These are phyloP conservation scores for Pythium monospermum DNA, from an alignment of 352 stramenopile genomes.

Conservation along the genomic window DNA sequence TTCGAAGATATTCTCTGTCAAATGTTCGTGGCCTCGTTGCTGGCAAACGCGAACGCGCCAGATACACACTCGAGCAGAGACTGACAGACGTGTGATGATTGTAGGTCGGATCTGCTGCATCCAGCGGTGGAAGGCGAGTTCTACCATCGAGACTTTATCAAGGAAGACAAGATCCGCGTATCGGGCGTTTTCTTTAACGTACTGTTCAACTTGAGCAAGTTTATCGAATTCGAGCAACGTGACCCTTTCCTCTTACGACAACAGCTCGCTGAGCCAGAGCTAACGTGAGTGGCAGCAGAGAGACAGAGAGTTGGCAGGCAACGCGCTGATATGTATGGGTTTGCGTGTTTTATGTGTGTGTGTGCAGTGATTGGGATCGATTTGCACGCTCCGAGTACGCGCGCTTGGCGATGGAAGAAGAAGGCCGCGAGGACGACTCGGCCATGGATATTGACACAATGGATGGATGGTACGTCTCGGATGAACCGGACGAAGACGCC, in stretches of 20 bases:
- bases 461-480: slow-evolving; percentile 85
- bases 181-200: slow-evolving; percentile 98
- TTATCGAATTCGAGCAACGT: slow-evolving; percentile 97
- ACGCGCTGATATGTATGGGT: no score
- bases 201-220: slow-evolving; percentile 99
- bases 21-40: slow-evolving; percentile 85
- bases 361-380: slow-evolving; percentile 93
- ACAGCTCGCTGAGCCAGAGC: slow-evolving; percentile 82
- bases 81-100: slow-evolving; percentile 27
- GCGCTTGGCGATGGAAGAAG: slow-evolving; percentile 95
- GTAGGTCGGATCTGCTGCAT: slow-evolving; percentile 73
- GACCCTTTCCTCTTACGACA: slow-evolving; percentile 97
- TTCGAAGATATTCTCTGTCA: slow-evolving; percentile 99
- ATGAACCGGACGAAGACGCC: slow-evolving; percentile 69
- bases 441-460: slow-evolving; percentile 89
- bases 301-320: no score
- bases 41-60: no score
- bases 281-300: slow-evolving; percentile 66
- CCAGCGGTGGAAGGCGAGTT: slow-evolving; percentile 76
- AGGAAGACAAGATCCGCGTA: slow-evolving; percentile 86
- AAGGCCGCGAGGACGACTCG: slow-evolving; percentile 87
- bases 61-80: slow-evolving; percentile 20
- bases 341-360: neutral
- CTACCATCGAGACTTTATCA: slow-evolving; percentile 70
- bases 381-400: slow-evolving; percentile 97